Evolutionary conservation across 163 green algal species (phyloP), one percentile per base, ranked within the genome.

Genomic region (Scenedesmus sp.): DNA sequence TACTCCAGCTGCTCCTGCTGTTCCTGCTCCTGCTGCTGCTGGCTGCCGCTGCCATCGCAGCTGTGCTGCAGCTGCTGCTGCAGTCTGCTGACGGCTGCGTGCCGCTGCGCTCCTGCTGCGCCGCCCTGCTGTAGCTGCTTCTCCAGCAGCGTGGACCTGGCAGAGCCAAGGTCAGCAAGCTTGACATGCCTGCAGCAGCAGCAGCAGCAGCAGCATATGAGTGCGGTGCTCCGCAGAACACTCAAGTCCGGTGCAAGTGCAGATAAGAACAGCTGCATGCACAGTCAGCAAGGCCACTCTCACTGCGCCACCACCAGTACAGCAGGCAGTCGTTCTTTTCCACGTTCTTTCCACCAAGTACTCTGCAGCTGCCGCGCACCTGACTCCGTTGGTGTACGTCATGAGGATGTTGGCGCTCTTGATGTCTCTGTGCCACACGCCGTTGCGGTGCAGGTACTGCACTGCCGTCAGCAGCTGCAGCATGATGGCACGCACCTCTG

Each of bases 321-420:
- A 18, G 10, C 12, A 73, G 4, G 12, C 12, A 23, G 64, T 15
- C 9, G 10, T 77, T 4, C 67, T 70, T 3, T 34, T 26, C 7
- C 66, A 76, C 18, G 18, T 18, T 34, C 18, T 34, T 46, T 46
- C 0, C 34, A 46, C 34, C 34, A 46, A 46, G 66, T 7, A 86
- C 1, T 4, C 70, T 60, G 46, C 34, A 4, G 7, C 16, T 76
- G 86, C 79, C 1, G 56, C 96, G 90, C 46, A 98, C 91, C 9
- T 94, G 88, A 66, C 95, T 89, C 97, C 97, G 12, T 95, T 81
- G 15, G 94, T 82, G 55, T 96, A 93, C 0, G 92, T 95, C 46
- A 98, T 87, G 70, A 99, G 95, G n/a, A 98, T 91, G 90, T 99
- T 99, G 81, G 96, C 95, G 20, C 93, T 97, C 93, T 99, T 99